A percentile compares a stretch with the other conserved stretches of the same genome.
Conservation (phyloP, 106 monocot species). For the Dendrobium officinale region DNA sequence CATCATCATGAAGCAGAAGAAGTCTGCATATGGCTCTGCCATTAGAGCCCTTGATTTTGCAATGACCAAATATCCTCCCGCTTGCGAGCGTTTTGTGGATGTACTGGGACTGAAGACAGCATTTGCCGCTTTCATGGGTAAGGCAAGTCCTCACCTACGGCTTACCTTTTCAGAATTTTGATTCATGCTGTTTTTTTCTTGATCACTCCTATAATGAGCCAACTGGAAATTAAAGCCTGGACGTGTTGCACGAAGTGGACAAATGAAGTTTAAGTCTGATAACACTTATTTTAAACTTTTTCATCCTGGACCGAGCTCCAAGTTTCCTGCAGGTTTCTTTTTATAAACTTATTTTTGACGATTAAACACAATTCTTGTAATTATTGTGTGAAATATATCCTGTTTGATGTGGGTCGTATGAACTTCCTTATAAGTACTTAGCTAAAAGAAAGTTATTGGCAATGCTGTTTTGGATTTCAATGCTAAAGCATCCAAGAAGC, state of each 20-base stretch:
- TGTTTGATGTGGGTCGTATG: too few species aligned
- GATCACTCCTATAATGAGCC: not conserved
- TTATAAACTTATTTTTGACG: not conserved
- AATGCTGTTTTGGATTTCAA: too few species aligned
- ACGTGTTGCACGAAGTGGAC: not conserved
- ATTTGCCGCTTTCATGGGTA: constrained; percentile 99
- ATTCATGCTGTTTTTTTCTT: not conserved
- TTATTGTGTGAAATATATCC: too few species aligned
- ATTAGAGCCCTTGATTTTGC: constrained; percentile 90
- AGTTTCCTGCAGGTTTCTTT: not conserved
- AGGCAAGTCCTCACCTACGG: constrained; percentile 63
- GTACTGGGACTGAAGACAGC: constrained; percentile 94
- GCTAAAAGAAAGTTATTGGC: too few species aligned
- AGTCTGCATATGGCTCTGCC: constrained; percentile 68
- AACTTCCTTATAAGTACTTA: too few species aligned
- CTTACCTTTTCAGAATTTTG: not conserved
- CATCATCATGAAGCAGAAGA: constrained; percentile 99
- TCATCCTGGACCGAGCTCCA: not conserved
- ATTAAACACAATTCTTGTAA: not conserved
- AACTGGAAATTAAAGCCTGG: not conserved
- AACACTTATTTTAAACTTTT: not conserved
- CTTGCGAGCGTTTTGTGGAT: constrained; percentile 95
- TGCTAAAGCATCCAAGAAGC: too few species aligned
- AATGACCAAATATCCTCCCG: constrained; percentile 92
- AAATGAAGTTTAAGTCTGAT: not conserved